Evolutionary conservation across 1,284 basidiomycete genomes (phyloP).

Genomic region (Moesziomyces sp.): DNA sequence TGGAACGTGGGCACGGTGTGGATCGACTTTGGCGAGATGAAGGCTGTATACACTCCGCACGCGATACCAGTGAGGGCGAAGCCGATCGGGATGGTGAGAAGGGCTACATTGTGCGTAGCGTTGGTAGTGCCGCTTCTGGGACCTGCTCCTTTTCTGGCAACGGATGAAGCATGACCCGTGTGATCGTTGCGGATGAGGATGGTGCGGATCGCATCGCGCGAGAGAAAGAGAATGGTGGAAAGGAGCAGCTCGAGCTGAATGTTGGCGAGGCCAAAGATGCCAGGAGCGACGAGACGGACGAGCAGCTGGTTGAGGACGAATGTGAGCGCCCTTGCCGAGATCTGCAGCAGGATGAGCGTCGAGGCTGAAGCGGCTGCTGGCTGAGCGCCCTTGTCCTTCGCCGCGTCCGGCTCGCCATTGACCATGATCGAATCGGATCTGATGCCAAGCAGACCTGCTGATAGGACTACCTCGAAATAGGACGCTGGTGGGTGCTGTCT

Average conservation of each 20-base stretch:
- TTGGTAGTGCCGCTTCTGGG: constrained; percentile 16
- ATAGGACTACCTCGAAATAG: neutral
- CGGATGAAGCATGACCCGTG: too few species aligned
- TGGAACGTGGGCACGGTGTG: constrained; percentile 34
- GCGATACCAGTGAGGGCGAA: constrained; percentile 32
- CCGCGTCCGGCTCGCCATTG: neutral
- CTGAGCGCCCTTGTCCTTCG: neutral
- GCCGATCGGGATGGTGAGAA: constrained; percentile 56
- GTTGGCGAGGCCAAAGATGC: constrained; percentile 84
- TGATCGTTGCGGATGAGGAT: constrained; percentile 42
- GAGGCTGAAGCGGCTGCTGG: constrained; percentile 71
- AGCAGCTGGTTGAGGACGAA: constrained; percentile 88
- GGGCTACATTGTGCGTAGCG: constrained; percentile 56
- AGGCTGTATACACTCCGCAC: constrained; percentile 31
- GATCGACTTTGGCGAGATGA: constrained; percentile 48
- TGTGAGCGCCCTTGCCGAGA: constrained; percentile 83
- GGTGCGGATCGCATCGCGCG: constrained; percentile 81
- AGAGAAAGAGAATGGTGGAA: constrained; percentile 89
- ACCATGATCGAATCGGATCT: neutral
- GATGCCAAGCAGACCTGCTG: neutral
- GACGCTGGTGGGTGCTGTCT: neutral
- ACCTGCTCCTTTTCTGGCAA: neutral
- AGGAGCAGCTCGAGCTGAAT: constrained; percentile 87
- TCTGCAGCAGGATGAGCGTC: constrained; percentile 86
- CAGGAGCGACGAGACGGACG: constrained; percentile 83